Conservation (phyloP, 495 filamentous ascomycete species). For the Gamarada debralockiae region DNA sequence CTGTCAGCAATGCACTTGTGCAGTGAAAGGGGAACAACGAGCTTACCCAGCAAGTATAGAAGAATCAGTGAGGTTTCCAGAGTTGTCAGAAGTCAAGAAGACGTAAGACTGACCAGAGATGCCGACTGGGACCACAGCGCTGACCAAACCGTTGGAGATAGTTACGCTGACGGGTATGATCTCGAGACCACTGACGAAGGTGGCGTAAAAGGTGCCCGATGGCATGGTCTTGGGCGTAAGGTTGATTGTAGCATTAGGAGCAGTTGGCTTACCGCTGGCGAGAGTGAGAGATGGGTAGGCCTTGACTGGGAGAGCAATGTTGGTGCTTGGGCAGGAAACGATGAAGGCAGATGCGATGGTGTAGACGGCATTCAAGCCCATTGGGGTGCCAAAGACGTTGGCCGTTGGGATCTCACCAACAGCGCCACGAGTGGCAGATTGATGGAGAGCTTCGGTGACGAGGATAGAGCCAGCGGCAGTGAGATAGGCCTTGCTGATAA, state of each 20-base stretch:
- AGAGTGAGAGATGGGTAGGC: constrained; percentile 45
- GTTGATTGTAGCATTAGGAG: constrained; percentile 6
- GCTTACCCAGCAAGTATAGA: constrained; percentile 15
- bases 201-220: constrained; percentile 9
- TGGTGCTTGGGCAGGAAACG: constrained; percentile 45
- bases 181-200: constrained; percentile 18
- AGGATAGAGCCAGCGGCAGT: constrained; percentile 58
- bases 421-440: constrained; percentile 45
- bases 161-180: constrained; percentile 9
- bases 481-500: constrained; percentile 46
- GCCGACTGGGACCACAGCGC: constrained; percentile 8
- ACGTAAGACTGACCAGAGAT: constrained; percentile 18
- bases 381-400: constrained; percentile 50
- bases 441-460: constrained; percentile 57
- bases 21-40: neutral
- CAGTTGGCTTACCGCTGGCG: constrained; percentile 16
- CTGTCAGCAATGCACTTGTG: neutral
- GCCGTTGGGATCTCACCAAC: constrained; percentile 44
- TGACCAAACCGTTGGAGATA: constrained; percentile 1
- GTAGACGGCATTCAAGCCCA: constrained; percentile 53
- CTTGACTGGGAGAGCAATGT: constrained; percentile 51
- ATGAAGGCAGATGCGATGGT: constrained; percentile 58
- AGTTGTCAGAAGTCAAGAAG: constrained; percentile 20
- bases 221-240: constrained; percentile 11
- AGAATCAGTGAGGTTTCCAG: constrained; percentile 19